Evolutionary conservation across 257 asterid species (phyloP).

Genomic region (Solanum pinnatisectum): DNA sequence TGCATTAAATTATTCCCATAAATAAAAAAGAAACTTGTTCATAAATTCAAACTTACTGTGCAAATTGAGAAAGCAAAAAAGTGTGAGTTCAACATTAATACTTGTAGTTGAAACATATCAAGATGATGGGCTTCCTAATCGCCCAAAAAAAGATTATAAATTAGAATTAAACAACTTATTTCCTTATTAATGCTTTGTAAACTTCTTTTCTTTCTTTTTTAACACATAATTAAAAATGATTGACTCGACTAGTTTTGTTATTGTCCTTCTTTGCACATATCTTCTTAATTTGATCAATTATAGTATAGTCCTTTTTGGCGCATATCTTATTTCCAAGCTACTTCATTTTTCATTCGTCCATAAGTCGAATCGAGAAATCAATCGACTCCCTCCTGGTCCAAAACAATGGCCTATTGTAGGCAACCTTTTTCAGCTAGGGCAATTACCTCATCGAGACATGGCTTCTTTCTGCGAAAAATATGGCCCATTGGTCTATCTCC

Average conservation of each 20-base stretch:
- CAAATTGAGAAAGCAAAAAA: neutral
- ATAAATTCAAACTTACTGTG: neutral
- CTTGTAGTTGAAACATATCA: neutral
- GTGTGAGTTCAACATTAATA: neutral
- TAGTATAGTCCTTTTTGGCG: neutral
- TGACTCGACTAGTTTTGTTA: neutral
- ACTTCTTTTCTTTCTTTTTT: neutral
- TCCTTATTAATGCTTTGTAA: neutral
- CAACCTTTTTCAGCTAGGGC: slow-evolving; percentile 75
- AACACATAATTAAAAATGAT: neutral
- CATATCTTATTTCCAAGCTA: neutral
- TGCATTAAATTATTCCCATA: no score
- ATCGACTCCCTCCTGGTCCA: slow-evolving; percentile 75
- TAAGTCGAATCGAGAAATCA: neutral
- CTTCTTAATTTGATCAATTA: neutral
- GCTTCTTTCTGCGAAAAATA: slow-evolving; percentile 61
- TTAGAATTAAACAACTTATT: neutral
- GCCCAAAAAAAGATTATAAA: neutral
- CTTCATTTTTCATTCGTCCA: neutral
- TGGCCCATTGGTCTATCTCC: slow-evolving; percentile 78
- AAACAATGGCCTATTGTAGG: slow-evolving; percentile 80
- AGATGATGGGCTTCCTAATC: neutral
- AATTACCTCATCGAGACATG: slow-evolving; percentile 70
- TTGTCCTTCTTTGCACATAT: neutral
- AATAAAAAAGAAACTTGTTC: no score